Conservation (phyloP, 768 basidiomycete genomes). For the Xerocomellus intermedius region DNA sequence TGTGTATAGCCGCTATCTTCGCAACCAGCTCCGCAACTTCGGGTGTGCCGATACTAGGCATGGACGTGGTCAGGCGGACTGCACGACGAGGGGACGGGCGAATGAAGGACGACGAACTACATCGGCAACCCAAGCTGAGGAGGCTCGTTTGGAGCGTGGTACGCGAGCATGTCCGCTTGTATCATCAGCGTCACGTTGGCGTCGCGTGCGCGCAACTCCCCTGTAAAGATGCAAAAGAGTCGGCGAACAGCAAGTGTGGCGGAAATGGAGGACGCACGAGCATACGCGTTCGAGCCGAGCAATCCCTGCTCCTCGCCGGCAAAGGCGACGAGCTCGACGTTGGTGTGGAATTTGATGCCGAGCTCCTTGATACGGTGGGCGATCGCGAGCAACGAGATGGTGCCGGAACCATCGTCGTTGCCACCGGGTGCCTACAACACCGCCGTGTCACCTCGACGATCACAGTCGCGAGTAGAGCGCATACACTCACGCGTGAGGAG, state of each 20-base stretch:
- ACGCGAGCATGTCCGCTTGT: slow-evolving; percentile 92
- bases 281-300: slow-evolving; percentile 74
- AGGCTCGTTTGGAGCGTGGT: slow-evolving; percentile 75
- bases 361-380: slow-evolving; percentile 70
- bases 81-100: background rate
- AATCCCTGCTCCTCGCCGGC: slow-evolving; percentile 93
- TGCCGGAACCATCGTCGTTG: slow-evolving; percentile 65
- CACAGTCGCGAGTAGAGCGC: background rate
- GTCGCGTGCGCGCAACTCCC: slow-evolving; percentile 51
- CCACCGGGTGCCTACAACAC: slow-evolving; percentile 43
- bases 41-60: slow-evolving; percentile 68
- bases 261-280: slow-evolving; percentile 50
- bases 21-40: slow-evolving; percentile 74
- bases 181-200: slow-evolving; percentile 80
- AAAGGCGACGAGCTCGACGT: slow-evolving; percentile 80
- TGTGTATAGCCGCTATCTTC: slow-evolving; percentile 76
- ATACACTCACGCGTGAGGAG: slow-evolving; percentile 44
- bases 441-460: background rate
- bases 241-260: background rate
- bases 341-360: slow-evolving; percentile 67
- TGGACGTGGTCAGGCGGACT: background rate
- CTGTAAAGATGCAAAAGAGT: slow-evolving; percentile 34
- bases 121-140: slow-evolving; percentile 80
- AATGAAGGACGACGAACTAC: slow-evolving; percentile 41
- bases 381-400: slow-evolving; percentile 73